Conservation (phyloP, 108 stramenopile genomes). For the Nannochloropsis gaditana region DNA sequence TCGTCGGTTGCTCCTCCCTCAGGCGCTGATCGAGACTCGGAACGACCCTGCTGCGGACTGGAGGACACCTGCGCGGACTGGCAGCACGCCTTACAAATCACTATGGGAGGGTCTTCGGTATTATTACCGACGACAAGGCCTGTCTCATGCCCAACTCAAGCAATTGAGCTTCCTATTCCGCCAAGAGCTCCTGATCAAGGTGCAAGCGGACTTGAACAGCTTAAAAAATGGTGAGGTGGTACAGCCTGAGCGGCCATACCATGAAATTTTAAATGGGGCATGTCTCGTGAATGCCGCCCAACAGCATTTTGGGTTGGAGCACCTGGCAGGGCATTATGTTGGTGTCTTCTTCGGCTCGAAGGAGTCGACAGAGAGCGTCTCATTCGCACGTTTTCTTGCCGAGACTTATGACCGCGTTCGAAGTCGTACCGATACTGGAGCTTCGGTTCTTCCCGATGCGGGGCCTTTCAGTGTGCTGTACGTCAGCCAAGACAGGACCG, state of each 20-base stretch:
- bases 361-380: background rate
- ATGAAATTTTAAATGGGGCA: background rate
- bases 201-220: background rate
- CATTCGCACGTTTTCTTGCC: background rate
- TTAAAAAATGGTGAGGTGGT: background rate
- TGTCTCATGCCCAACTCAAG: background rate
- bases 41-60: constrained; percentile 21
- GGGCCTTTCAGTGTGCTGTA: background rate
- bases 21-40: background rate
- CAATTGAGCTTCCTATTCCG: background rate
- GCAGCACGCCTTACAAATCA: background rate
- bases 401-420: background rate
- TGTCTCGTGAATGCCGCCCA: background rate
- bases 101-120: background rate
- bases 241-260: background rate
- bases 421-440: background rate
- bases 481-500: background rate
- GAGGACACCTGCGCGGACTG: background rate
- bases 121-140: background rate
- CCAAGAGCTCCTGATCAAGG: background rate
- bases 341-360: background rate
- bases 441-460: background rate
- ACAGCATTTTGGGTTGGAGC: background rate
- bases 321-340: background rate
- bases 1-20: background rate